These are phyloP conservation scores for Penicillium salamii DNA, from an alignment of 495 filamentous ascomycete genomes.

Conservation along the genomic window DNA sequence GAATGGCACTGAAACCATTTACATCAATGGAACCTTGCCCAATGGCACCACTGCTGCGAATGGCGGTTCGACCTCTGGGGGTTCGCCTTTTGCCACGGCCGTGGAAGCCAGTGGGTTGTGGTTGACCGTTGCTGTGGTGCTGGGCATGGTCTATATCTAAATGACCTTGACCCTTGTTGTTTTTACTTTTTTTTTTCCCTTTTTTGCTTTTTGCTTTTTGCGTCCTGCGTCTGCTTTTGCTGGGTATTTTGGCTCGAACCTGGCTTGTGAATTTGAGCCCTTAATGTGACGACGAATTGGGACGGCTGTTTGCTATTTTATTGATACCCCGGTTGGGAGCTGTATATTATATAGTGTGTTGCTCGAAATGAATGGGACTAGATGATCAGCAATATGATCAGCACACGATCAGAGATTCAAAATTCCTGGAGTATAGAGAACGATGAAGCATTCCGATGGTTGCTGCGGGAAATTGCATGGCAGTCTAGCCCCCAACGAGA, in stretches of 20 bases:
- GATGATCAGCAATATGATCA: no score
- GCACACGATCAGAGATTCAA: no score
- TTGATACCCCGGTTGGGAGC: constrained; percentile 5
- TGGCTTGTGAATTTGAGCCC: not conserved
- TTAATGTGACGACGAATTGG: constrained; percentile 5
- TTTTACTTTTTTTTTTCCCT: no score
- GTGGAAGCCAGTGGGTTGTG: constrained; percentile 58
- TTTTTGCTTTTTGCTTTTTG: not conserved
- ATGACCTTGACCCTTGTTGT: no score
- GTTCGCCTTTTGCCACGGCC: constrained; percentile 23
- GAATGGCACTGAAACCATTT: constrained; percentile 72
- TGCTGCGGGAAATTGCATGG: constrained; percentile 12
- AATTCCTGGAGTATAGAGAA: not conserved
- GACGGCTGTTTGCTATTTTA: constrained; percentile 4
- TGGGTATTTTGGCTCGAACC: not conserved
- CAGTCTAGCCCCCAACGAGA: constrained; percentile 9
- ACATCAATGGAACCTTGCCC: constrained; percentile 81
- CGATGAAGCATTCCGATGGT: constrained; percentile 16
- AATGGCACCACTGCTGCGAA: constrained; percentile 76
- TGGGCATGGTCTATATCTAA: constrained; percentile 31
- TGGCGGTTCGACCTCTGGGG: constrained; percentile 6
- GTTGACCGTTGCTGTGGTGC: constrained; percentile 55
- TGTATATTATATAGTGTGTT: constrained; percentile 4
- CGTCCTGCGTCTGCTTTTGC: not conserved
- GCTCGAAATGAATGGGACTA: no score